Conservation (phyloP, 805 yeast genomes). For the Ogataea nitratoaversa region DNA sequence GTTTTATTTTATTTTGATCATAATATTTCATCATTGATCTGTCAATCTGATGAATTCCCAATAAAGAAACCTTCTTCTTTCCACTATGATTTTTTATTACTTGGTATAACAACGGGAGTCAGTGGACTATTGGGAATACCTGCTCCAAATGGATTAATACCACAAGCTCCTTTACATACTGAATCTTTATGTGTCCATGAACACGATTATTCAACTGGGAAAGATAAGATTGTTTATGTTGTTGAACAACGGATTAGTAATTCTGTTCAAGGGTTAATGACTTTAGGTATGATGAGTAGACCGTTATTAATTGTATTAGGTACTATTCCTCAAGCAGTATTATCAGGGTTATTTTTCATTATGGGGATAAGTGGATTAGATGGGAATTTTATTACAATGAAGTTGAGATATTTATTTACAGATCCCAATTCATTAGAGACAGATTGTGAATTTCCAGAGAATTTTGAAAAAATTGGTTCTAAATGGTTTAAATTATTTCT, state of each 20-base stretch:
- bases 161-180: slow-evolving; percentile 96
- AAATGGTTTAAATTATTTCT: slow-evolving; percentile 57
- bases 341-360: slow-evolving; percentile 87
- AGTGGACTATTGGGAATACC: slow-evolving; percentile 89
- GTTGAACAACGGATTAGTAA: slow-evolving; percentile 91
- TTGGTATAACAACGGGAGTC: slow-evolving; percentile 84
- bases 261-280: slow-evolving; percentile 76
- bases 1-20: slow-evolving; percentile 91
- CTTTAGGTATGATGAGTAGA: slow-evolving; percentile 82
- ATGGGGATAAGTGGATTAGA: slow-evolving; percentile 85
- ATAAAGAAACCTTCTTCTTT: slow-evolving; percentile 82
- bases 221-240: slow-evolving; percentile 42
- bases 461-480: slow-evolving; percentile 26
- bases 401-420: slow-evolving; percentile 58
- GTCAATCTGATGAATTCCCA: slow-evolving; percentile 80
- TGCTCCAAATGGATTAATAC: slow-evolving; percentile 94
- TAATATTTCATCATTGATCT: slow-evolving; percentile 89
- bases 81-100: slow-evolving; percentile 84
- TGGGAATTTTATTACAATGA: slow-evolving; percentile 58
- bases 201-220: slow-evolving; percentile 29
- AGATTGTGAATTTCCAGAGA: slow-evolving; percentile 15
- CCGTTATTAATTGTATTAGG: slow-evolving; percentile 82
- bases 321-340: slow-evolving; percentile 84
- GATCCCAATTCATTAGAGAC: slow-evolving; percentile 40
- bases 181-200: slow-evolving; percentile 62